phyloP scores from a whole-genome alignment of 2,329 filamentous ascomycete genomes.

The Phialemoniopsis sp. region DNA sequence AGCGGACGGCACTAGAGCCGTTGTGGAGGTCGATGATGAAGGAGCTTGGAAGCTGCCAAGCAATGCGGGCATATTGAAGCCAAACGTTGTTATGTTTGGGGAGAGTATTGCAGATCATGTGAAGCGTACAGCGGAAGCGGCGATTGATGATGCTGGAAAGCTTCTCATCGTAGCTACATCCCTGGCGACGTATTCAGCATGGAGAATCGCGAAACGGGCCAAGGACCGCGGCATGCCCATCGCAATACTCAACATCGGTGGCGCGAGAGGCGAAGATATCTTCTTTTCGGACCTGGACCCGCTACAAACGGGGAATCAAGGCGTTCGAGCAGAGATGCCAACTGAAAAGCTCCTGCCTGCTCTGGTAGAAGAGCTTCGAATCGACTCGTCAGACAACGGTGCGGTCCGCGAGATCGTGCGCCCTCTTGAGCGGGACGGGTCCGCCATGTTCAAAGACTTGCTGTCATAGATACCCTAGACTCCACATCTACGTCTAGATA shows the following conservation, averaged over 20 bases:
- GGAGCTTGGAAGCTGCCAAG: conserved; percentile 70
- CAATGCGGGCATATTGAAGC: conserved; percentile 80
- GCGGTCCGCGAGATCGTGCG: neutral
- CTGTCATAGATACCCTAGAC: conserved; percentile 38
- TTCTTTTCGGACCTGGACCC: conserved; percentile 59
- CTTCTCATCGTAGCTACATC: conserved; percentile 84
- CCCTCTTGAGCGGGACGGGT: conserved; percentile 17
- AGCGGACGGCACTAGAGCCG: conserved; percentile 42
- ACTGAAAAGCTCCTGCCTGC: conserved; percentile 55
- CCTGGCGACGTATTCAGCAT: conserved; percentile 91
- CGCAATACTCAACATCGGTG: conserved; percentile 83
- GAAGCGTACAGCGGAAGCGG: conserved; percentile 73
- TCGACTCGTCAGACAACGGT: conserved; percentile 12
- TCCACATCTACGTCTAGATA: conserved; percentile 1
- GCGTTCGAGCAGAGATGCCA: conserved; percentile 52
- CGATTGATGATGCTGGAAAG: conserved; percentile 71
- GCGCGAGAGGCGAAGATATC: conserved; percentile 72
- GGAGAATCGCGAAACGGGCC: conserved; percentile 80
- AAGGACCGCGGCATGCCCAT: conserved; percentile 81
- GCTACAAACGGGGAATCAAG: conserved; percentile 43
- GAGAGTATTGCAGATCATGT: conserved; percentile 71
- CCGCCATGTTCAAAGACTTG: conserved; percentile 53
- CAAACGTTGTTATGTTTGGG: conserved; percentile 94
- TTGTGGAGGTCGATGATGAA: conserved; percentile 71
- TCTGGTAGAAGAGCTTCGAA: conserved; percentile 47